Evolutionary conservation across 1,139 yeast genomes (phyloP).

Genomic region (Kodamaea derodonti): DNA sequence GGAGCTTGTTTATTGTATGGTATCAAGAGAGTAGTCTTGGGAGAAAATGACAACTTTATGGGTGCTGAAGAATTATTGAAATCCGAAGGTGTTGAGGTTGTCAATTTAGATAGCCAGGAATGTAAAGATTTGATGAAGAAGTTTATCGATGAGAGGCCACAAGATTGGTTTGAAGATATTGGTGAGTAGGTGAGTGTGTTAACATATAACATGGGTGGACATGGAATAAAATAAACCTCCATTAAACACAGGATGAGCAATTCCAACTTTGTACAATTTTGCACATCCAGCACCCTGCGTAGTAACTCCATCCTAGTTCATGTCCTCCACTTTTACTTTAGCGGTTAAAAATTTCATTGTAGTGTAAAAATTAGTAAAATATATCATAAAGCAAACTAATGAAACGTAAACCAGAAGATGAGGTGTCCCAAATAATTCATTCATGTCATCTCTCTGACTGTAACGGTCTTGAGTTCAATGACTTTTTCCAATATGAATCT

Average conservation of each 20-base stretch:
- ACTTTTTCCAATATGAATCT: constrained; percentile 23
- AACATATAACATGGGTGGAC: too few relatives aligned
- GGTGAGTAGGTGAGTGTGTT: too few relatives aligned
- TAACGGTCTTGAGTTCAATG: constrained; percentile 12
- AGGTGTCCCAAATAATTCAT: neutral
- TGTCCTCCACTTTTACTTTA: too few relatives aligned
- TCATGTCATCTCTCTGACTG: neutral
- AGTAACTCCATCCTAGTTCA: too few relatives aligned
- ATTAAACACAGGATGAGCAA: too few relatives aligned
- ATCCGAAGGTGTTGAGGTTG: constrained; percentile 68
- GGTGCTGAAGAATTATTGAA: constrained; percentile 75
- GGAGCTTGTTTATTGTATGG: constrained; percentile 92
- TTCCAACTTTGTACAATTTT: too few relatives aligned
- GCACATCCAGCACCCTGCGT: too few relatives aligned
- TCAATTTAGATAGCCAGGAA: constrained; percentile 60
- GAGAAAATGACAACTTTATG: constrained; percentile 75
- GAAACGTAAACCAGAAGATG: constrained; percentile 1
- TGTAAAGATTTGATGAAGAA: constrained; percentile 73
- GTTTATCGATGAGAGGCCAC: constrained; percentile 74
- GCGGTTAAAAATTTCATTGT: too few relatives aligned
- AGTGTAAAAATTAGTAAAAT: too few relatives aligned
- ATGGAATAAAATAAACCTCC: too few relatives aligned
- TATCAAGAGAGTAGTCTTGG: constrained; percentile 77
- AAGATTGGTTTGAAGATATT: constrained; percentile 87
- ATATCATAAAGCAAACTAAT: too few relatives aligned